Evolutionary conservation across 129 eudicot species (phyloP), one percentile per base, ranked within the genome.

Genomic region (Logfia minima): DNA sequence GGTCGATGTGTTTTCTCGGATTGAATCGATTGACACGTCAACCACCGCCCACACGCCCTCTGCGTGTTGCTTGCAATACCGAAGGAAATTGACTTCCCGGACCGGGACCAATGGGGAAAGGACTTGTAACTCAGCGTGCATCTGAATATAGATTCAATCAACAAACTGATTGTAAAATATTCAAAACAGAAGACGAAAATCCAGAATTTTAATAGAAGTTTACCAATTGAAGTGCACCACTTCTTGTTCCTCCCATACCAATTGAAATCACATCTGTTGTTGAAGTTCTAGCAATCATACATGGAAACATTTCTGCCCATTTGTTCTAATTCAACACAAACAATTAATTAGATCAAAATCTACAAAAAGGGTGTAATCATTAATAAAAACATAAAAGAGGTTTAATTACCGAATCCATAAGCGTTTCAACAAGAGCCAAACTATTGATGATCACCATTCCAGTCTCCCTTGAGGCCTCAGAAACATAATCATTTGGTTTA

Each of bases 151-250:
- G 14, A 56, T 66, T 21, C 13, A n/a, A 35, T 77, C 75, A 70
- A 48, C 19, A 29, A 28, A 22, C 17, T 13, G 29, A 62, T 34
- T 8, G 32, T 22, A 17, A 51, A 37, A 13, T 53, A 21, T 22
- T n/a, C 19, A 63, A 58, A 10, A 65, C 7, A 10, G 6, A 37
- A 59, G 2, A 13, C 3, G 13, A 48, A 19, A 17, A 69, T 16
- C 19, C 1, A 19, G 53, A 11, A n/a, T 66, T 22, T 29, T 22
- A 31, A 11, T 26, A 10, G 14, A 66, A 56, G 21, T n/a, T 81
- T 91, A 94, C 99, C 96, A 94, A 83, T 68, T 94, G 99, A 86
- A 94, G 99, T 80, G 99, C 94, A 80, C 99, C 99, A 68, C 89
- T 94, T 78, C 99, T 83, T 51, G 99, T 87, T 71, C 97, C 99